These are phyloP conservation scores for Wallacemonas sp. DNA, from an alignment of 208 protist genomes.

Conservation along the genomic window DNA sequence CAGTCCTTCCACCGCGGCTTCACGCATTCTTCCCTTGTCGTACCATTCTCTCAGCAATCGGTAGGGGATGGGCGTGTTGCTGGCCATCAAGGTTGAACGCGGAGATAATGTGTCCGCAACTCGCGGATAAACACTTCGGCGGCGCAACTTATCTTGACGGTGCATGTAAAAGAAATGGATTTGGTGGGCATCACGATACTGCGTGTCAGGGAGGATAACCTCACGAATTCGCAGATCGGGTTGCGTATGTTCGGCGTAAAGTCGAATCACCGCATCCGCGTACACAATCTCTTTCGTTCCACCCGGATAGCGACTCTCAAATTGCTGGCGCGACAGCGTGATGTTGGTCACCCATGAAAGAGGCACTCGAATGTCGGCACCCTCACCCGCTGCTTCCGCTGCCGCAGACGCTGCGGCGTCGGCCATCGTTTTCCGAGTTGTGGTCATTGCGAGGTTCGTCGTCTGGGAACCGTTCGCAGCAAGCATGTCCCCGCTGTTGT, in stretches of 20 bases:
- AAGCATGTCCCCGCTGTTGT: conserved; percentile 16
- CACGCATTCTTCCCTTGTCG: conserved; percentile 66
- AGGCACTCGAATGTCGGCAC: conserved; percentile 28
- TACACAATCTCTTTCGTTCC: conserved; percentile 70
- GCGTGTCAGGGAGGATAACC: conserved; percentile 47
- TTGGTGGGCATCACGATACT: conserved; percentile 40
- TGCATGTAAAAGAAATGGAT: conserved; percentile 77
- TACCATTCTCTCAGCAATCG: conserved; percentile 73
- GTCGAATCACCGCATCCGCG: conserved; percentile 60
- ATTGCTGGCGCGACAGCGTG: conserved; percentile 68
- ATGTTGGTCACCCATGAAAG: conserved; percentile 72
- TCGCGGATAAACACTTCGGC: conserved; percentile 41
- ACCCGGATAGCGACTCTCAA: conserved; percentile 78
- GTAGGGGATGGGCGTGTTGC: conserved; percentile 8
- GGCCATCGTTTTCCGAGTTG: conserved; percentile 10
- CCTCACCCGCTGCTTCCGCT: conserved; percentile 14
- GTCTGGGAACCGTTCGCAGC: conserved; percentile 1
- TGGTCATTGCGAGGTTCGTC: not conserved
- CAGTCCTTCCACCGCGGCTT: conserved; percentile 60
- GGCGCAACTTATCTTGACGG: conserved; percentile 79
- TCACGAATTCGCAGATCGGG: conserved; percentile 73
- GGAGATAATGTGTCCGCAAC: not conserved
- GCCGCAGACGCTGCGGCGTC: conserved; percentile 8
- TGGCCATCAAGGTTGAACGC: not conserved
- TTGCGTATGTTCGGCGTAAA: conserved; percentile 79